Evolutionary conservation across 768 basidiomycete genomes (phyloP), one percentile per base, ranked within the genome.

Genomic region (Lactarius indigo): DNA sequence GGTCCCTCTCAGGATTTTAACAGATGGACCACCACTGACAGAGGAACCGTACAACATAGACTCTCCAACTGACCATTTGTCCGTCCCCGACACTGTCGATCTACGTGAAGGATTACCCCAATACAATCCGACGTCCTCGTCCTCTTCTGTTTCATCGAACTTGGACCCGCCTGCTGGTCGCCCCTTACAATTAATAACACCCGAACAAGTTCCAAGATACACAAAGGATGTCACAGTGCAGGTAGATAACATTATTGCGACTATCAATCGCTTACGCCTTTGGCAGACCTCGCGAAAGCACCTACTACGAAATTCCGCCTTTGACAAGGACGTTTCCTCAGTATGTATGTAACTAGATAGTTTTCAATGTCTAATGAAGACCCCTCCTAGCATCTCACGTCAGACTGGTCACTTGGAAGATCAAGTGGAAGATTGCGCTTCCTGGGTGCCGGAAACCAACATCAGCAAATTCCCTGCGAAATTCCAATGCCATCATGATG

Each of bases 381-480:
- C 35, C 13, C 10, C 12, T 31, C 39, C n/a, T 33, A 67, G 66
- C 15, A n/a, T 28, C 18, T 1, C n/a, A 18, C 39, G 56, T 8
- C 31, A 35, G n/a, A 28, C 5, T 2, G 8, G 6, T n/a, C 6
- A 23, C 31, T 35, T 17, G 52, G 15, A 59, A 3, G 50, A 59
- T n/a, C 6, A 23, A 26, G 30, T 17, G 52, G 15, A 59, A 3
- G 50, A 59, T 2, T 39, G 52, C 47, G n/a, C 3, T 6, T 58
- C 62, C 6, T 89, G 88, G 88, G 73, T 44, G 4, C 72, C 80
- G 0, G 35, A n/a, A n/a, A n/a, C n/a, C n/a, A n/a, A n/a, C 33
- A 35, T 35, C 33, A 10, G 10, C 33, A 35, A 35, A 35, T 35
- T 35, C 33, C 33, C 10, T 0, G 33, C 2, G 0, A 35, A 10